Evolutionary conservation across 106 monocot species (phyloP).

Genomic region (Iris macrosiphon): DNA sequence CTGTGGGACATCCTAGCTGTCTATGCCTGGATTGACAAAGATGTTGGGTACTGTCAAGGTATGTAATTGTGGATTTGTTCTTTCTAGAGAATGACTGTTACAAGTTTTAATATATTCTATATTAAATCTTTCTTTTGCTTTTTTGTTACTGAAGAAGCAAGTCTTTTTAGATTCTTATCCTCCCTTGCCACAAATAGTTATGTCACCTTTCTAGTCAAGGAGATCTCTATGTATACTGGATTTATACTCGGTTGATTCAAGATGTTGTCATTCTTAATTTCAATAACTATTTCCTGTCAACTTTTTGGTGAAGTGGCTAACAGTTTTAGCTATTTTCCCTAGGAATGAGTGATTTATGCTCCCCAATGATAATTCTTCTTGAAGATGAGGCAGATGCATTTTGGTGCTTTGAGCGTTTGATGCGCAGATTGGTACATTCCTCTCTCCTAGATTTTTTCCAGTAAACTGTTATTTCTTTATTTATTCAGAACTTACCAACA

Average conservation of each 20-base stretch:
- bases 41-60: constrained; percentile 83
- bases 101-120: neutral
- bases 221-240: neutral
- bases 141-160: too few relatives aligned
- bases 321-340: neutral
- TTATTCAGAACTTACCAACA: neutral
- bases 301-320: neutral
- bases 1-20: constrained; percentile 78
- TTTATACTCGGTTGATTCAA: neutral
- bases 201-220: neutral
- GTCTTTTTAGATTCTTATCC: neutral
- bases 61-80: neutral
- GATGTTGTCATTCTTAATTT: neutral
- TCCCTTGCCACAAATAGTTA: neutral
- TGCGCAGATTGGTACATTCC: constrained; percentile 80
- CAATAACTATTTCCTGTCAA: neutral
- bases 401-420: constrained; percentile 95
- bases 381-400: constrained; percentile 97
- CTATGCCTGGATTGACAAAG: constrained; percentile 76
- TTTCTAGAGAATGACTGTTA: neutral
- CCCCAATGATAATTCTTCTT: constrained; percentile 90
- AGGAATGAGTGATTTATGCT: constrained; percentile 99
- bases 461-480: neutral
- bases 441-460: neutral
- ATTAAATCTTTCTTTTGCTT: neutral